phyloP scores from a whole-genome alignment of 1,284 basidiomycete genomes.

The Inonotus obliquus region DNA sequence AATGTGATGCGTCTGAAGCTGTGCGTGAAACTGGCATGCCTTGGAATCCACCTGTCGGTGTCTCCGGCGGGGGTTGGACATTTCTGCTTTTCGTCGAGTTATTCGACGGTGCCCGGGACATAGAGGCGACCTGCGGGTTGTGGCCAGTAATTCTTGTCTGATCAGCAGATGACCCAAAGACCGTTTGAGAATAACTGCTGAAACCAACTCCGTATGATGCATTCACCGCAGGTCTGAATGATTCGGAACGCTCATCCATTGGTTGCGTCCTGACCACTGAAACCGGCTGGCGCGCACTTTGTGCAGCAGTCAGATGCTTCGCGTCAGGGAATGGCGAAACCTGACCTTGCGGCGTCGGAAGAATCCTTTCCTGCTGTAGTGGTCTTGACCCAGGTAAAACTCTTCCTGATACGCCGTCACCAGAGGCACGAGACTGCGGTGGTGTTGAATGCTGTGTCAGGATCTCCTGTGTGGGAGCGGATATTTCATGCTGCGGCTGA shows the following conservation, averaged over 20 bases:
- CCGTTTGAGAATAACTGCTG: not conserved
- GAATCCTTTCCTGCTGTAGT: not conserved
- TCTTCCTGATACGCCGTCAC: not conserved
- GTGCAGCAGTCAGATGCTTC: not conserved
- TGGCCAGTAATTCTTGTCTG: not conserved
- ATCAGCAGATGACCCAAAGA: not conserved
- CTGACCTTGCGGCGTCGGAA: not conserved
- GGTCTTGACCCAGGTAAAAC: not conserved
- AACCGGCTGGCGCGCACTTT: not conserved
- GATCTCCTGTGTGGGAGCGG: not conserved
- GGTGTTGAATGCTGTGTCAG: too few relatives aligned
- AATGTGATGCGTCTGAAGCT: slow-evolving; percentile 5
- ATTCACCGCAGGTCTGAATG: not conserved
- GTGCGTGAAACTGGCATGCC: slow-evolving; percentile 4
- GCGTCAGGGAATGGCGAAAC: not conserved
- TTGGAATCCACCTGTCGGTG: not conserved
- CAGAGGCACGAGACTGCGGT: not conserved
- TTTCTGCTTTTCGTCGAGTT: slow-evolving; percentile 10
- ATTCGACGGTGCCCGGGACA: slow-evolving; percentile 13
- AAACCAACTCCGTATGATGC: not conserved
- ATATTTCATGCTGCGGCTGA: not conserved
- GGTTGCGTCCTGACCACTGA: not conserved
- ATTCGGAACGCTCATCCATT: not conserved
- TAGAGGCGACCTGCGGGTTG: not conserved
- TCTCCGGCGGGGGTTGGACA: not conserved